phyloP scores from a whole-genome alignment of 345 rosid species.

The Citrus reticulata region DNA sequence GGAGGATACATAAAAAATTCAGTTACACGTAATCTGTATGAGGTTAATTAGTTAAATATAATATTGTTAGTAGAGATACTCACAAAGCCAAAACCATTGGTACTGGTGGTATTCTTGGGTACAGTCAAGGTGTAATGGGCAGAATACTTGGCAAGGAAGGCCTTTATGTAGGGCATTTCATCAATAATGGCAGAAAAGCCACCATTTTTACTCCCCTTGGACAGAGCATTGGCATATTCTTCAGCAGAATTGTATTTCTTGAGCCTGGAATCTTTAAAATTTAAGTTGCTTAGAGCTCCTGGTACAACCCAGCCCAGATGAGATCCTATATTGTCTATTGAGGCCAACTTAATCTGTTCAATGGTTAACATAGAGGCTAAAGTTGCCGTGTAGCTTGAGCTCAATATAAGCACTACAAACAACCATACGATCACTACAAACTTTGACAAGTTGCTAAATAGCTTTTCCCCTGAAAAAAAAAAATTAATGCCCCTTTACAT shows the following conservation, averaged over 20 bases:
- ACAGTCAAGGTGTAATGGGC: background rate
- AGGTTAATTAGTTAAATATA: background rate
- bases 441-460: conserved; percentile 35
- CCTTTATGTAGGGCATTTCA: conserved; percentile 29
- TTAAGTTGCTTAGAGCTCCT: background rate
- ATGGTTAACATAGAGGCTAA: background rate
- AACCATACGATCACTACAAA: conserved; percentile 33
- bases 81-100: conserved; percentile 4
- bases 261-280: background rate
- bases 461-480: background rate
- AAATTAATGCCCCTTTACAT: too few species aligned
- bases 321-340: background rate
- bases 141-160: background rate
- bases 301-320: background rate
- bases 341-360: background rate
- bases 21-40: too few species aligned
- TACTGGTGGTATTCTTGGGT: background rate
- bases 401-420: conserved; percentile 33
- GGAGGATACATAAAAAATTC: too few species aligned
- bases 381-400: conserved; percentile 29
- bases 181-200: conserved; percentile 33
- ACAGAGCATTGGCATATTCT: background rate
- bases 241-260: background rate
- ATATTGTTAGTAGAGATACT: background rate
- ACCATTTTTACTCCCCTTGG: conserved; percentile 12